Conservation (phyloP, 1,284 basidiomycete genomes). For the Cutaneotrichosporon cyanovorans region DNA sequence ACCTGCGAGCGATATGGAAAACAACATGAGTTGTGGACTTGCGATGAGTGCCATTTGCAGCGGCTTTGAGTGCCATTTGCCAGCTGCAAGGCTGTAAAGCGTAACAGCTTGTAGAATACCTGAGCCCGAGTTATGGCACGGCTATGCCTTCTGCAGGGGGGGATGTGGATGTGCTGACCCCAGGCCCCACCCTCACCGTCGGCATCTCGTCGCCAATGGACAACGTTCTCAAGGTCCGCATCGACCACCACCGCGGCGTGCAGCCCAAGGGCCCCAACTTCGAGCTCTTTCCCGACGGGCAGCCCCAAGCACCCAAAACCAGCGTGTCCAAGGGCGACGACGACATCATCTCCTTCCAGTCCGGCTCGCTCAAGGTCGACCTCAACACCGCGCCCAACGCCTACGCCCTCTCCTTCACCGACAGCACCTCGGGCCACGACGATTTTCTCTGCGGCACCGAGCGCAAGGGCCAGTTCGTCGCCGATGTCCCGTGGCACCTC, state of each 20-base stretch:
- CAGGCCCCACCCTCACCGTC: conserved; percentile 56
- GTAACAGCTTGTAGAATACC: too few relatives aligned
- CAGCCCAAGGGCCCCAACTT: conserved; percentile 51
- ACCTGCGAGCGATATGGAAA: too few relatives aligned
- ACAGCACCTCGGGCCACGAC: too few relatives aligned
- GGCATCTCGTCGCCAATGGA: conserved; percentile 59
- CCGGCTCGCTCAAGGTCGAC: conserved; percentile 29
- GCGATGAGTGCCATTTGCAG: too few relatives aligned
- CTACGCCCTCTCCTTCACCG: conserved; percentile 49
- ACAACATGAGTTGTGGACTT: too few relatives aligned
- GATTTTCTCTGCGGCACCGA: conserved; percentile 44
- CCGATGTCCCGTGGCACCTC: conserved; percentile 60
- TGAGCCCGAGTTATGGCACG: too few relatives aligned
- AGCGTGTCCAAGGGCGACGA: conserved; percentile 45
- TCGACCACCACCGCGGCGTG: conserved; percentile 55
- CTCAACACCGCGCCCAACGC: conserved; percentile 27
- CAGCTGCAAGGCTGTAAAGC: too few relatives aligned
- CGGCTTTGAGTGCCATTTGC: too few relatives aligned
- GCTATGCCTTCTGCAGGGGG: too few relatives aligned
- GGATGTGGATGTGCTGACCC: conserved; percentile 20
- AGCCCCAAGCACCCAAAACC: conserved; percentile 49
- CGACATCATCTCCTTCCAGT: conserved; percentile 43
- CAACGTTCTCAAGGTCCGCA: conserved; percentile 51
- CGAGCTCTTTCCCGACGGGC: conserved; percentile 58
- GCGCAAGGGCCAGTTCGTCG: conserved; percentile 56